Base-by-base conservation (phyloP, 208 protist species). In the Endotrypanum monterogeii region DNA sequence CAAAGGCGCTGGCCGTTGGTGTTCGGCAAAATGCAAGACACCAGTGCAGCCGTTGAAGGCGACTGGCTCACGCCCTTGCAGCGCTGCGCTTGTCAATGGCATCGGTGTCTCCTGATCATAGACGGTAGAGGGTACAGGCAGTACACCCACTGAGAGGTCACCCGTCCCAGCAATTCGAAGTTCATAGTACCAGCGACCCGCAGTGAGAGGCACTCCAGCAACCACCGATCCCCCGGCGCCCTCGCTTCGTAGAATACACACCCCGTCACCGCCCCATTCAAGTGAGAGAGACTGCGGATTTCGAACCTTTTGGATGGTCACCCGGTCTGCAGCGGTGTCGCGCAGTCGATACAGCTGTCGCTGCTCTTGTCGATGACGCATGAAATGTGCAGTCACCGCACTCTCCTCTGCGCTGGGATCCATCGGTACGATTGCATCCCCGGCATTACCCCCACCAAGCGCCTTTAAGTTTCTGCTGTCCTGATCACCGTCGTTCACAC, bases 161-260 rank as follows among this genome's bases (percentile, higher is more conserved):
- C 91, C 91, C 1, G 71, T 73, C 2, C 82, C 85, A 41, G 82
- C 83, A 41, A 96, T 86, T 23, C 86, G 82, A 68, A 94, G 70
- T 83, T 98, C 94, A 85, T 89, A 98, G 74, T 98, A 98, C 93
- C 94, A 98, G 65, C 69, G 66, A 37, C 93, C 94, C 2, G 52
- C 60, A 37, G 79, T 83, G 44, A 98, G 83, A n/a, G 87, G 79
- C 39, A 86, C 75, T 30, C 80, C 83, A 6, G 87, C 84, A 30
- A 94, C 80, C 37, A 96, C 67, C 3, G 91, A 83, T 20, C 70
- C 80, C 20, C 73, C 68, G 3, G 73, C 65, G 55, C 70, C 73
- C 48, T 90, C 86, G 67, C 85, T 87, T 54, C 90, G 88, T 28
- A 83, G 73, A 28, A 92, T 67, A 46, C 87, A 93, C 51, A 87